Evolutionary conservation across 169 alveolate genomes (phyloP).

Genomic region (Cryptosporidium ubiquitum): DNA sequence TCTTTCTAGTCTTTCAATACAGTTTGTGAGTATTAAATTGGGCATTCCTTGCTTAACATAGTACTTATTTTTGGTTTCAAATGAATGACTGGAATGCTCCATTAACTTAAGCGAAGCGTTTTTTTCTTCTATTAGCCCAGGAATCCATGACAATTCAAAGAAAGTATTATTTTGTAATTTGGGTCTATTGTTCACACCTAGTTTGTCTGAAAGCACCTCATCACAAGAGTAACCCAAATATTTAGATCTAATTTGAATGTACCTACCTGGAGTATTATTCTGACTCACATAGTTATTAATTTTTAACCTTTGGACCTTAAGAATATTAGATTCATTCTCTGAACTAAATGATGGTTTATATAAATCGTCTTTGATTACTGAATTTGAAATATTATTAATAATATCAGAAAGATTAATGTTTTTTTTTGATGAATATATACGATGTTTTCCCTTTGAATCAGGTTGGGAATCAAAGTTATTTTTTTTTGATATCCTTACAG

Average conservation of each 20-base stretch:
- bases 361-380: background rate
- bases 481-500: background rate
- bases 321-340: background rate
- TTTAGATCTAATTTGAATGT: conserved; percentile 25
- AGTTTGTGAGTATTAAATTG: background rate
- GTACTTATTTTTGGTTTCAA: background rate
- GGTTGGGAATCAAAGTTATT: background rate
- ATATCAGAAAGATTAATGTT: background rate
- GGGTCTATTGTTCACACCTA: background rate
- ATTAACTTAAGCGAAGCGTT: background rate
- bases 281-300: background rate
- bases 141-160: conserved; percentile 28
- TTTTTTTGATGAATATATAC: background rate
- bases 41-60: background rate
- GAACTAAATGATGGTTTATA: background rate
- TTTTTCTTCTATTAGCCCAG: background rate
- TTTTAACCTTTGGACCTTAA: background rate
- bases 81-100: background rate
- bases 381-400: conserved; percentile 43
- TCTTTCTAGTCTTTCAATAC: conserved; percentile 47
- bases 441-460: background rate
- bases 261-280: background rate
- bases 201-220: background rate
- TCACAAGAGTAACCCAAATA: background rate
- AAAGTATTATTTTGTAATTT: conserved; percentile 1